Percentiles rank a stretch among this genome's conserved stretches.
Evolutionary conservation across 2,329 filamentous ascomycete genomes (phyloP).

Genomic region (Monilinia fructicola): DNA sequence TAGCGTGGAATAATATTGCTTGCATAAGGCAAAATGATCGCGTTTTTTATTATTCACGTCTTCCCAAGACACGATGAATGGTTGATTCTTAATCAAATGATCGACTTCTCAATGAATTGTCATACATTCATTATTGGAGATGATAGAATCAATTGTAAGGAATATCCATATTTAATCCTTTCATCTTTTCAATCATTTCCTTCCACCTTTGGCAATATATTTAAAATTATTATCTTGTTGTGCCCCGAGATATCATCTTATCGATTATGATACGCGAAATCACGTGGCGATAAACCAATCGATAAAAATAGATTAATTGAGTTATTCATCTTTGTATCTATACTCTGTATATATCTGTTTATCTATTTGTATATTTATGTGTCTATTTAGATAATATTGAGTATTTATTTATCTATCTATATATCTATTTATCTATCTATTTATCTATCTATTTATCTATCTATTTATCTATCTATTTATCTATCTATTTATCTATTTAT

Average conservation of each 20-base stretch:
- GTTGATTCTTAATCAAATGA: background rate
- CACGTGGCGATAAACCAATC: slow-evolving; percentile 20
- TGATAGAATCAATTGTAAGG: background rate
- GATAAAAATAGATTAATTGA: background rate
- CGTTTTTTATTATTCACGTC: slow-evolving; percentile 16
- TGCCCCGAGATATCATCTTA: background rate
- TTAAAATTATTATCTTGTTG: background rate
- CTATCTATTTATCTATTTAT: too few relatives aligned
- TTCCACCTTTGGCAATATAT: background rate
- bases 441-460: too few relatives aligned
- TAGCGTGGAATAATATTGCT: background rate
- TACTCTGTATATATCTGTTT: too few relatives aligned
- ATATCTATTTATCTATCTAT: too few relatives aligned
- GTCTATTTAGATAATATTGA: too few relatives aligned
- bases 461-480: too few relatives aligned
- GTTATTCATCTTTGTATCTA: too few relatives aligned
- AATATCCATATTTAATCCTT: background rate
- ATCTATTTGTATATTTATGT: too few relatives aligned
- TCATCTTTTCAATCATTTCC: background rate
- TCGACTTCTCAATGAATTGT: background rate
- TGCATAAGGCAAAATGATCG: background rate
- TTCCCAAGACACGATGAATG: slow-evolving; percentile 4
- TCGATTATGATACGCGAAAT: background rate
- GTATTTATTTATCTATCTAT: too few relatives aligned
- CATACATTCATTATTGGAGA: background rate